phyloP scores from a whole-genome alignment of 495 filamentous ascomycete genomes.

The Letharia columbiana region DNA sequence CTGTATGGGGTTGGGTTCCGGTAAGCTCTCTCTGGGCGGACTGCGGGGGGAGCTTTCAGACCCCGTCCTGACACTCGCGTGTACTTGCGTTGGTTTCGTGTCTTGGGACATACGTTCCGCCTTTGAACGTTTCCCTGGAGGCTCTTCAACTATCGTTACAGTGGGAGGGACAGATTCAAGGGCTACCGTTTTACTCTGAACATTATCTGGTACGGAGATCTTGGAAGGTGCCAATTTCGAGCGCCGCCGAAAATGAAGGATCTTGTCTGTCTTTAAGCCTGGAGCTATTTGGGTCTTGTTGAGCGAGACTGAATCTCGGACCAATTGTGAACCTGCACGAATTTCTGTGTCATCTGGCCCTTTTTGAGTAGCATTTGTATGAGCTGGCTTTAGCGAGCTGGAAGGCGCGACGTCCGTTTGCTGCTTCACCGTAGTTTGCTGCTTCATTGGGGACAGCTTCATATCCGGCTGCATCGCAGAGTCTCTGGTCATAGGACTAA shows the following conservation, averaged over 20 bases:
- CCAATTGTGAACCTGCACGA: slow-evolving; percentile 3
- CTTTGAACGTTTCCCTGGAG: slow-evolving; percentile 11
- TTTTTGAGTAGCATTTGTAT: slow-evolving; percentile 2
- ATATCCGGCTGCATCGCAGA: background rate
- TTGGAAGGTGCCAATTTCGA: slow-evolving; percentile 16
- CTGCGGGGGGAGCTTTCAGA: slow-evolving; percentile 9
- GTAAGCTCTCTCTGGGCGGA: slow-evolving; percentile 5
- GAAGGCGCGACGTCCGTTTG: background rate
- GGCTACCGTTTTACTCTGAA: background rate
- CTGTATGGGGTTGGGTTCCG: background rate
- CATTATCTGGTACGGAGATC: slow-evolving; percentile 11
- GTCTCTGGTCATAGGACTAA: background rate
- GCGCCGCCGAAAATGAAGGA: slow-evolving; percentile 17
- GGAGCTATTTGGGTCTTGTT: slow-evolving; percentile 6
- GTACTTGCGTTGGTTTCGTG: background rate
- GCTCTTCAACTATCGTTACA: background rate
- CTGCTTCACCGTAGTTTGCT: slow-evolving; percentile 6
- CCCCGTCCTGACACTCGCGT: slow-evolving; percentile 4
- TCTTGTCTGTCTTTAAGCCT: slow-evolving; percentile 19
- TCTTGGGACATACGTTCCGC: slow-evolving; percentile 8
- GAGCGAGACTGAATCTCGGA: background rate
- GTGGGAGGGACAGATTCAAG: slow-evolving; percentile 8
- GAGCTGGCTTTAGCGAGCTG: slow-evolving; percentile 3
- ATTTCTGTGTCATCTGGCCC: background rate
- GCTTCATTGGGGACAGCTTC: background rate